phyloP scores from a whole-genome alignment of 306 rosid genomes.

The Rosa persica region DNA sequence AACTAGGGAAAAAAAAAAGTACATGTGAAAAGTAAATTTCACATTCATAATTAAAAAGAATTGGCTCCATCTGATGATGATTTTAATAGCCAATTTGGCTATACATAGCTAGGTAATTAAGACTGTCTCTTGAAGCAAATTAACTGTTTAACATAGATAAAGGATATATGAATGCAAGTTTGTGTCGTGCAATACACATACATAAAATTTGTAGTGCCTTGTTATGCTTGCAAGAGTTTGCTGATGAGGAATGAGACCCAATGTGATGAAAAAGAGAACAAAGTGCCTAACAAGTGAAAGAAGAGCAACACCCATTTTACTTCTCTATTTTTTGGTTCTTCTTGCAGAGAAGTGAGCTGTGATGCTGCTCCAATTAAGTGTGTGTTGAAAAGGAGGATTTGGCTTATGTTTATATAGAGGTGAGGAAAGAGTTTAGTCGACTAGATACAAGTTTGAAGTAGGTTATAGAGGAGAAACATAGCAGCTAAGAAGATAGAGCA shows the following conservation, averaged over 20 bases:
- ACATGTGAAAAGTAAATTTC: too few species aligned
- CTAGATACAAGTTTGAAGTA: conserved; percentile 18
- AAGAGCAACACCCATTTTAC: conserved; percentile 14
- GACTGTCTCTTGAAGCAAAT: too few species aligned
- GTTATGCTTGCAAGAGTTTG: conserved; percentile 48
- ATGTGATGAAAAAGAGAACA: conserved; percentile 25
- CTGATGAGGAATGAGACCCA: conserved; percentile 5
- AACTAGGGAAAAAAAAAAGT: too few species aligned
- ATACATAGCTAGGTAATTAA: too few species aligned
- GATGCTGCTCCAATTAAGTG: background rate
- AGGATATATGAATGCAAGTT: background rate
- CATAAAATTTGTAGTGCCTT: conserved; percentile 64
- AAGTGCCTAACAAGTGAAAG: background rate
- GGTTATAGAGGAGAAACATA: too few species aligned
- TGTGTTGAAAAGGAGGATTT: background rate
- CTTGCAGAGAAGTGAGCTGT: background rate
- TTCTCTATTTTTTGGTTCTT: background rate
- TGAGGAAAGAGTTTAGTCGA: conserved; percentile 24
- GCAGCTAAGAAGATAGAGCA: background rate
- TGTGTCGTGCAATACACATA: conserved; percentile 3
- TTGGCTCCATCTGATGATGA: too few species aligned
- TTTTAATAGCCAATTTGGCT: too few species aligned
- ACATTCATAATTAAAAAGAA: too few species aligned
- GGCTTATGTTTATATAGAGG: conserved; percentile 27
- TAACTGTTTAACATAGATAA: too few species aligned